Base-by-base conservation (phyloP, 2,329 filamentous ascomycete species). In the Alternaria ventricosa region DNA sequence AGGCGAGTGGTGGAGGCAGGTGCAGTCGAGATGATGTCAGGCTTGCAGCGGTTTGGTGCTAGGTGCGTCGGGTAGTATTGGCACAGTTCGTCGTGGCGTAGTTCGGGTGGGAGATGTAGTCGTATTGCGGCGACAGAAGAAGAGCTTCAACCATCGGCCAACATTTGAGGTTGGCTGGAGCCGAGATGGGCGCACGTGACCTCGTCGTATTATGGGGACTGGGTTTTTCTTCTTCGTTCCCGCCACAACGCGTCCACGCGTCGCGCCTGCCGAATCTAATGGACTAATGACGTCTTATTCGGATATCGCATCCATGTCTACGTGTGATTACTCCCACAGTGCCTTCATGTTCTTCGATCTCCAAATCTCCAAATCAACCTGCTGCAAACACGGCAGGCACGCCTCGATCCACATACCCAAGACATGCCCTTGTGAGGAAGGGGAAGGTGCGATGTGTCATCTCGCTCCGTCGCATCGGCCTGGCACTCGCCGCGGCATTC, bases 1-100 rank as follows among this genome's bases (percentile, higher is more conserved):
- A 66, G 71, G 50, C 64, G 61, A 67, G 60, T 62, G 67, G 59
- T 61, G 55, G 62, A 65, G 67, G 71, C 70, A 72, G 71, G 67
- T 70, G 66, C 70, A 64, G 68, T 65, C 47, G 61, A 64, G 62
- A 55, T 47, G 70, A 66, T 64, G 66, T 69, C 63, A 63, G 65
- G 68, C 66, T 61, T 63, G 68, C 64, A 71, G 73, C 67, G 61
- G 63, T 64, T 63, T 51, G 55, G 62, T 63, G 58, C 51, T 63
- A 57, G 55, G 3, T 1, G 33, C 9, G 63, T 53, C 62, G 65
- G 61, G 66, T 65, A 61, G 36, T 50, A 25, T 63, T 55, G 67
- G 61, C 63, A 51, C 55, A 50, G 53, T 47, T 54, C 28, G 45
- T 50, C 46, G 66, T 65, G 51, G 62, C 57, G 63, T 55, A 58